A percentile compares a stretch with the other conserved stretches of the same genome.
phyloP scores from a whole-genome alignment of 768 basidiomycete genomes.

The Amanita brunnescens region DNA sequence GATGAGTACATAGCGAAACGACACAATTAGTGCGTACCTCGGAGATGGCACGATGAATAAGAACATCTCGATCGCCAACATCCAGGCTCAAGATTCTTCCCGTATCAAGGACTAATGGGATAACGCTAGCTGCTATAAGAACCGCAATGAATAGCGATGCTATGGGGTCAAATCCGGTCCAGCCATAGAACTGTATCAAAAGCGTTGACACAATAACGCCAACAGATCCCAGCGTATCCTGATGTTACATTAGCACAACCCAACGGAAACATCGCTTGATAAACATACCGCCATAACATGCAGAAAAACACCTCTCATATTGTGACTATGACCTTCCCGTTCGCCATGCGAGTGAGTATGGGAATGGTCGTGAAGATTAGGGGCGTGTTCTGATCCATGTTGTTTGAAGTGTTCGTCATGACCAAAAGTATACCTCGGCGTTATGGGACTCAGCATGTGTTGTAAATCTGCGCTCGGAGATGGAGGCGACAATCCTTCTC shows the following conservation, averaged over 20 bases:
- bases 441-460: slow-evolving; percentile 44
- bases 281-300: slow-evolving; percentile 86
- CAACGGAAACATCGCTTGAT: not conserved
- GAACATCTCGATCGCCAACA: slow-evolving; percentile 51
- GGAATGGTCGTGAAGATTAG: slow-evolving; percentile 39
- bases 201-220: slow-evolving; percentile 97
- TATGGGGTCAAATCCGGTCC: slow-evolving; percentile 98
- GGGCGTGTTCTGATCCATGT: slow-evolving; percentile 31
- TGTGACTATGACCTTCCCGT: slow-evolving; percentile 86
- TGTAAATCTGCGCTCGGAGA: slow-evolving; percentile 13
- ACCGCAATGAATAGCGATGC: slow-evolving; percentile 94
- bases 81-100: slow-evolving; percentile 85
- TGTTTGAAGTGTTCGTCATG: slow-evolving; percentile 43
- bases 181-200: slow-evolving; percentile 91
- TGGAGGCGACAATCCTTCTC: slow-evolving; percentile 12
- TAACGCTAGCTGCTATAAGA: slow-evolving; percentile 90
- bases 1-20: not conserved
- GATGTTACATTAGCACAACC: not conserved
- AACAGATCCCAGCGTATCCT: slow-evolving; percentile 95
- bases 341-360: slow-evolving; percentile 35
- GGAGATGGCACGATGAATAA: slow-evolving; percentile 48
- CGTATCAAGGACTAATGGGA: slow-evolving; percentile 91
- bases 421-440: slow-evolving; percentile 52
- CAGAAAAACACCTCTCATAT: slow-evolving; percentile 98
- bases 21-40: slow-evolving; percentile 40